phyloP scores from a whole-genome alignment of 441 rosid species.

The Rhodomyrtus psidioides region DNA sequence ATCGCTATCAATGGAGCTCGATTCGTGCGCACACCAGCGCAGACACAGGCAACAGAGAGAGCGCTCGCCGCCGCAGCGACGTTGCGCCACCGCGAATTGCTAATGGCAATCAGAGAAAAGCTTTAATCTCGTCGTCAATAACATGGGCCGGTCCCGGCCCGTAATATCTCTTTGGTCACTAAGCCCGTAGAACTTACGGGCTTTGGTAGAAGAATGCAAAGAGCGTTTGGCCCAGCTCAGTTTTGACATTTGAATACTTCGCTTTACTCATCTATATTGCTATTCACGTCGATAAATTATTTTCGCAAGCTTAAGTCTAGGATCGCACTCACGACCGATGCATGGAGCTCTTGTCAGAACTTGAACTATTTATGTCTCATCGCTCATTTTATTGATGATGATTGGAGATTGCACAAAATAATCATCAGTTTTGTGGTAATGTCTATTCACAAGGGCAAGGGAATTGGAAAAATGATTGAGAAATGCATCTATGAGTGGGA shows the following conservation, averaged over 20 bases:
- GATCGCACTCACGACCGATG: too few species aligned
- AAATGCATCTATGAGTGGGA: too few species aligned
- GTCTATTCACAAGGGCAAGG: too few species aligned
- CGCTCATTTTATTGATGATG: too few species aligned
- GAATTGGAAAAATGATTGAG: too few species aligned
- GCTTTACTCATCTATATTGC: neutral
- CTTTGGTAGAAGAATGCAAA: neutral
- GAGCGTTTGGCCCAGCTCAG: neutral
- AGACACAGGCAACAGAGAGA: neutral
- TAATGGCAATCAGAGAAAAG: neutral
- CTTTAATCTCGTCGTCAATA: accelerated
- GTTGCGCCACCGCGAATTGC: neutral
- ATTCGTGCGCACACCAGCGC: neutral
- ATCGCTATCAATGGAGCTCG: neutral
- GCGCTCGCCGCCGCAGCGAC: neutral
- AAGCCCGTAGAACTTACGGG: neutral
- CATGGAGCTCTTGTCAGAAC: too few species aligned
- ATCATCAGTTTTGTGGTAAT: too few species aligned
- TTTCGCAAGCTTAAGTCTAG: too few species aligned
- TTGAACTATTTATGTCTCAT: too few species aligned
- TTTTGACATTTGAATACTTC: neutral
- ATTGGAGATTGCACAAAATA: too few species aligned
- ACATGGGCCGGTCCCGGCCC: neutral
- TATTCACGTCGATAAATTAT: too few species aligned
- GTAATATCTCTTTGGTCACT: neutral